Evolutionary conservation across 495 filamentous ascomycete species (phyloP), one percentile per base, ranked within the genome.

Genomic region (Terfezia claveryi): DNA sequence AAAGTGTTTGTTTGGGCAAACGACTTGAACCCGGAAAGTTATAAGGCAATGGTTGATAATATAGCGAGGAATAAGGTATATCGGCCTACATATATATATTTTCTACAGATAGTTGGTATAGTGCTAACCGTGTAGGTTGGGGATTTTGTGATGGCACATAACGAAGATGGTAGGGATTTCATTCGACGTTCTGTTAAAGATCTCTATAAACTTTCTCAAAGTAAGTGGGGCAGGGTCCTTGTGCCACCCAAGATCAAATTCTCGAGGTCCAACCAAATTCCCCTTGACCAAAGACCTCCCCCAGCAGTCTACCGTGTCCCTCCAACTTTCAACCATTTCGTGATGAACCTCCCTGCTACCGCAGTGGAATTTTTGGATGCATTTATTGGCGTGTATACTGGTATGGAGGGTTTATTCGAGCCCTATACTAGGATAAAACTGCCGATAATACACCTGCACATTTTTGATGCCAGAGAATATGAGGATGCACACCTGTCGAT

Each of bases 1-100:
- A 76, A 77, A 50, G 82, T 86, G n/a, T 89, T 94, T 60, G 88
- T 95, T 38, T 94, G 83, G 82, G 91, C 87, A 10, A 96, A 96
- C 65, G 91, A 99, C 64, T 77, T 95, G 63, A 99, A 99, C 62
- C 91, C 91, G 5, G 83, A 91, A 55, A 87, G 86, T 55, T 83
- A 76, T 67, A 73, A 70, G 51, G 78, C 76, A 52, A 78, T 99
- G 64, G 62, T 71, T 38, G 74, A 80, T 51, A 83, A 83, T 5
- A 76, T 92, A 14, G 65, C 67, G 38, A 70, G 75, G 36, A 99
- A 99, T 69, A 92, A 92, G 68, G 81, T 82, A 55, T 10, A 68
- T 57, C 36, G 10, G 17, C 9, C 10, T 10, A 0, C 9, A 4
- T 10, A 0, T 0, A 49, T 49, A 23, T 10, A n/a, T 37, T 17